phyloP scores from a whole-genome alignment of 75 land plant genomes.

The Pseudotsuga menziesii region DNA sequence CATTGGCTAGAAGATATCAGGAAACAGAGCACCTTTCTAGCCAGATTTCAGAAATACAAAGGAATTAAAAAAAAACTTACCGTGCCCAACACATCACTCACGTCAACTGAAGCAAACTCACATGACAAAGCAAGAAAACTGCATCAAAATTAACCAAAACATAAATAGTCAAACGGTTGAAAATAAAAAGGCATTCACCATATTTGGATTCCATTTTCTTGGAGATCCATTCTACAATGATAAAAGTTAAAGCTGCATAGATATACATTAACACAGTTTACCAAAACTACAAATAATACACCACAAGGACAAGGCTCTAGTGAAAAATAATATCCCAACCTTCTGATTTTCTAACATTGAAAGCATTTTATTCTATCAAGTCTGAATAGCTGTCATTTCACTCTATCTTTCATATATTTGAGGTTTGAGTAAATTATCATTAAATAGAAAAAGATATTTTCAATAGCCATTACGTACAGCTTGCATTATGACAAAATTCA shows the following conservation, averaged over 20 bases:
- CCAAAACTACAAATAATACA: neutral
- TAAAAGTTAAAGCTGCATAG: neutral
- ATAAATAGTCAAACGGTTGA: neutral
- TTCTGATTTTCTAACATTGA: neutral
- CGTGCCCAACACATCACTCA: constrained; percentile 93
- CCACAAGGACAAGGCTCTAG: neutral
- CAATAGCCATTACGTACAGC: neutral
- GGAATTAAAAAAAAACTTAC: constrained; percentile 50
- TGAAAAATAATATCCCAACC: neutral
- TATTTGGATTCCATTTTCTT: neutral
- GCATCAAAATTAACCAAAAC: constrained; percentile 16
- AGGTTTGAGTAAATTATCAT: neutral
- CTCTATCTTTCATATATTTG: neutral
- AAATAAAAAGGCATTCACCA: neutral
- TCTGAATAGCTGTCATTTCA: neutral
- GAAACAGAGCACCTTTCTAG: neutral
- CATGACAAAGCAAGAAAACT: constrained; percentile 99
- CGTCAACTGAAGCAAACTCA: constrained; percentile 99
- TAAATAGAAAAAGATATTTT: neutral
- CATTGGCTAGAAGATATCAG: neutral
- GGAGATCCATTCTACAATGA: neutral
- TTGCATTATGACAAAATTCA: neutral
- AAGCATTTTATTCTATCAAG: neutral
- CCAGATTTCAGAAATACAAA: neutral
- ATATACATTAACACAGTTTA: neutral